Evolutionary conservation across 495 filamentous ascomycete genomes (phyloP), one percentile per base, ranked within the genome.

Genomic region (Venustampulla echinocandica): DNA sequence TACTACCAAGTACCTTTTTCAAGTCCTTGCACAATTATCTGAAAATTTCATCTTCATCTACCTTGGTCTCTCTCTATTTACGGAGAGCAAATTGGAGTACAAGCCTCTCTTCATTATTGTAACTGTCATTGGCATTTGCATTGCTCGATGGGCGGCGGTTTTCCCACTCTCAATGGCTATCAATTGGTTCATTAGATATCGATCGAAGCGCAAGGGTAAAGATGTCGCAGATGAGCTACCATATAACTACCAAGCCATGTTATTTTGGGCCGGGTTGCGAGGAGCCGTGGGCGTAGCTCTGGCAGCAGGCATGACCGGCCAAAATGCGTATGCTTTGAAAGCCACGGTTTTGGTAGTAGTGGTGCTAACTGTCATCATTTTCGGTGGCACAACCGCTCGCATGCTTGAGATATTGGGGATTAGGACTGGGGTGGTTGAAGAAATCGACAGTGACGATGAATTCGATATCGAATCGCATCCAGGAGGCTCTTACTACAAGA

Each of bases 41-140:
- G 92, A 98, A 68, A 98, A 98, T 65, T 98, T 98, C 54, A 98
- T 98, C 58, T 98, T 98, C 69, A 98, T 98, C 64, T 98, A 97
- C 60, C 77, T 98, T 1, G 92, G 92, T 0, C 71, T 98, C 11
- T 89, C 92, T 1, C 74, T 98, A 22, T 95, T 98, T 61, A 95
- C 93, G 2, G 88, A 95, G 54, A 76, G 76, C 17, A 73, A 82
- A 19, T 69, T 97, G n/a, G 76, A 82, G 37, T 97, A 90, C 69
- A 92, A 95, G 56, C 92, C 92, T 0, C 75, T 94, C n/a, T 85
- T 98, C 60, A 96, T 97, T 52, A 78, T 98, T 30, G 81, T 98
- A 42, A 84, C 90, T 0, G 80, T 95, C 7, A 62, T 93, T 44
- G 88, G 92, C 2, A 95, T 98, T 44, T 98, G 92, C 60, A 75